These are phyloP conservation scores for Cercospora brassicicola DNA, from an alignment of 2,329 filamentous ascomycete genomes.

Conservation along the genomic window DNA sequence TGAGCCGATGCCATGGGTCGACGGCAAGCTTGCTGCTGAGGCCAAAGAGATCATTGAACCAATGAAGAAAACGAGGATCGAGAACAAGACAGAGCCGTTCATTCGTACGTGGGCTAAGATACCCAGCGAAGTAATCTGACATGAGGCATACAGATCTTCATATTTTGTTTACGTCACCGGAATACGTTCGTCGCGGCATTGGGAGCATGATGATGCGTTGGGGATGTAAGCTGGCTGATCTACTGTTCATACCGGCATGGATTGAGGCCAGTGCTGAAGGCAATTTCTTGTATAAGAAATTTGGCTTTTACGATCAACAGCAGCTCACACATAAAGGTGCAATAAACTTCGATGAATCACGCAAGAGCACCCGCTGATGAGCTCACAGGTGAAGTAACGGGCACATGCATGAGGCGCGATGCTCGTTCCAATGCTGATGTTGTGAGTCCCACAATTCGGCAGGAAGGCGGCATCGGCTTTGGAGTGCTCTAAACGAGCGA, in stretches of 20 bases:
- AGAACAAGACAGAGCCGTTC: slow-evolving; percentile 19
- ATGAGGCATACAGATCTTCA: slow-evolving; percentile 34
- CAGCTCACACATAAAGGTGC: slow-evolving; percentile 8
- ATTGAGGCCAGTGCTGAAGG: slow-evolving; percentile 34
- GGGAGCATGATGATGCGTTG: slow-evolving; percentile 43
- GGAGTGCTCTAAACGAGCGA: neutral
- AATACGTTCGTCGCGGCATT: slow-evolving; percentile 41
- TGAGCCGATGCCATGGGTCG: slow-evolving; percentile 18
- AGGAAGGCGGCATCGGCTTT: neutral
- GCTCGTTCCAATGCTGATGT: neutral
- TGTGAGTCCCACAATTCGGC: neutral
- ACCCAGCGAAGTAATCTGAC: neutral
- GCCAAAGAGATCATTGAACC: slow-evolving; percentile 2
- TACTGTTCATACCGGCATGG: slow-evolving; percentile 36
- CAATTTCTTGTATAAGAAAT: slow-evolving; percentile 30
- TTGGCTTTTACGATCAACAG: slow-evolving; percentile 30
- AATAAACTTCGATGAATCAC: neutral
- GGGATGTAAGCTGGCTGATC: slow-evolving; percentile 40
- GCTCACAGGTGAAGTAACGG: neutral
- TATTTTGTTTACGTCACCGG: slow-evolving; percentile 40
- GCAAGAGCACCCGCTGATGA: neutral
- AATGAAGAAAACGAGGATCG: slow-evolving; percentile 17
- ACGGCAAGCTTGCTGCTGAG: slow-evolving; percentile 15
- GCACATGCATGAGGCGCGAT: slow-evolving; percentile 9
- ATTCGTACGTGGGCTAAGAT: slow-evolving; percentile 18